Evolutionary conservation across 2,329 filamentous ascomycete species (phyloP), one percentile per base, ranked within the genome.

Genomic region (Nakataea oryzae): DNA sequence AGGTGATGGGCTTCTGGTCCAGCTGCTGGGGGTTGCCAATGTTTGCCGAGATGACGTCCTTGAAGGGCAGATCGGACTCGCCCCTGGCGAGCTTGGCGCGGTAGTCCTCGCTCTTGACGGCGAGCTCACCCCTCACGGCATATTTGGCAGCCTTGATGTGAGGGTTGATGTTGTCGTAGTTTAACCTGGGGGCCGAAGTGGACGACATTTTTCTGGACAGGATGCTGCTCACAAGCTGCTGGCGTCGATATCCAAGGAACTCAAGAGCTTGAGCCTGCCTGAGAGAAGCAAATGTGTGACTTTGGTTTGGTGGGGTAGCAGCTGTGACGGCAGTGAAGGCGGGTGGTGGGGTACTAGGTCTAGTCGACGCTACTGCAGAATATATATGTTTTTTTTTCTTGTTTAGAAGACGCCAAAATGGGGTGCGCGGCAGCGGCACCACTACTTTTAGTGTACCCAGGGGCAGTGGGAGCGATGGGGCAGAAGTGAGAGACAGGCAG

Each of bases 11-110:
- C 82, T 97, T 96, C 83, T 99, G 95, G 78, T 97, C 95, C 66
- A 99, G 86, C 78, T 99, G 95, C 78, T 99, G 95, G 4, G 95
- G 95, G 80, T 99, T 99, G 72, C 95, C 95, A 72, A 99, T 99
- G 79, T 99, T 99, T 77, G 95, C 95, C 66, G 90, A 93, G 78
- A 99, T 93, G 75, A 99, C 88, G 64, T 91, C 84, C 70, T 90
- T 82, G 76, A 99, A 99, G 59, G 95, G 93, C 60, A 97, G 81
- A 71, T 74, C 74, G 63, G 70, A 74, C 68, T 74, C 81, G 69
- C 83, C 85, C 66, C 85, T 82, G 66, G 80, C 78, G 64, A 97
- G 80, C 70, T 84, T 81, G 61, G 88, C 87, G 64, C 93, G 88
- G 79, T 93, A 96, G 75, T 91, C 84, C 78, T 99, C 95, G 17